Evolutionary conservation across 352 stramenopile species (phyloP).

Genomic region (Phytophthora lateralis): DNA sequence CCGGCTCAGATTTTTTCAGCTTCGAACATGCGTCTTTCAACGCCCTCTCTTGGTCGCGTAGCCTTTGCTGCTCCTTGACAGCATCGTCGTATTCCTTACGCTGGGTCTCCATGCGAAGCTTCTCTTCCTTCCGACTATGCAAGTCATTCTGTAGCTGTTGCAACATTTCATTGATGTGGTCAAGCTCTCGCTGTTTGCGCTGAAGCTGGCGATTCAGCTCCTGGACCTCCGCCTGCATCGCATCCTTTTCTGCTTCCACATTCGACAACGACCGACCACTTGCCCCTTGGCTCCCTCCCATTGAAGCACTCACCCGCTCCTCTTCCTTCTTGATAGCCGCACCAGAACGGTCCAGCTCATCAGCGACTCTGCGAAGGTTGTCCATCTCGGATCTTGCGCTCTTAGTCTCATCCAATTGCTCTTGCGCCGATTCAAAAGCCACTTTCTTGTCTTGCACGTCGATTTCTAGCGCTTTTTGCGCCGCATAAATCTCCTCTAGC

Average conservation of each 20-base stretch:
- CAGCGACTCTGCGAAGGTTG: conserved; percentile 29
- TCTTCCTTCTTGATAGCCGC: conserved; percentile 43
- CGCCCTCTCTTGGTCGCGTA: conserved; percentile 62
- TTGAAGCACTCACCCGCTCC: conserved; percentile 34
- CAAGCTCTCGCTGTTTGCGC: conserved; percentile 57
- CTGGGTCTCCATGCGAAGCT: conserved; percentile 52
- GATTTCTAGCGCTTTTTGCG: conserved; percentile 49
- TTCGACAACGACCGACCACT: conserved; percentile 42
- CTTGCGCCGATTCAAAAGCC: conserved; percentile 16
- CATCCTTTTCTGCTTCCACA: conserved; percentile 50
- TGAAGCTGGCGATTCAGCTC: conserved; percentile 58
- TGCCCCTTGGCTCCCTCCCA: conserved; percentile 40
- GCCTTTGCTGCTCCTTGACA: conserved; percentile 50
- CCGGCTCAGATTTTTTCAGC: conserved; percentile 44
- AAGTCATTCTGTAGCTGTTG: conserved; percentile 73
- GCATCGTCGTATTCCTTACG: conserved; percentile 61
- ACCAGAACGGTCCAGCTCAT: conserved; percentile 43
- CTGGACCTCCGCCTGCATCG: conserved; percentile 54
- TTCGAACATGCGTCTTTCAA: conserved; percentile 53
- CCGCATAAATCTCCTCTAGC: conserved; percentile 53
- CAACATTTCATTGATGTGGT: conserved; percentile 50
- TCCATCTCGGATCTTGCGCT: conserved; percentile 42
- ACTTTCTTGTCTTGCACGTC: conserved; percentile 61
- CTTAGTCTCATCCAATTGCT: conserved; percentile 42
- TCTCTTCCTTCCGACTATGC: conserved; percentile 62